phyloP scores from a whole-genome alignment of 2,329 filamentous ascomycete genomes.

The Aspergillus chevalieri region DNA sequence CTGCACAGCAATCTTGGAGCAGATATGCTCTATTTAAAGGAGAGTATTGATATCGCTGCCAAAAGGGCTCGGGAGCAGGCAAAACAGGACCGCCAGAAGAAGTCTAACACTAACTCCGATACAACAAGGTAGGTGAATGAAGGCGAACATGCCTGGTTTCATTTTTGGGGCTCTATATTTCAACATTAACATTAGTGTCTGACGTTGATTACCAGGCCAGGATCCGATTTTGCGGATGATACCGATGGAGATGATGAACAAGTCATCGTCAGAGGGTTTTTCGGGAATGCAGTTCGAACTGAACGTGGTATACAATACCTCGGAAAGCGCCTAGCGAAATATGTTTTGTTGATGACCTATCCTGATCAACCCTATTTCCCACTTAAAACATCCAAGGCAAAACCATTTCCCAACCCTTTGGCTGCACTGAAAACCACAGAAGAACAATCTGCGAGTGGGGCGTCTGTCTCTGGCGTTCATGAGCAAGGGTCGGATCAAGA shows the following conservation, averaged over 20 bases:
- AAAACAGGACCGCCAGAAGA: constrained; percentile 49
- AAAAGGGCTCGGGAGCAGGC: constrained; percentile 58
- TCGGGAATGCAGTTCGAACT: constrained; percentile 82
- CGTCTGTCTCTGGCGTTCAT: constrained; percentile 34
- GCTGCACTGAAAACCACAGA: constrained; percentile 32
- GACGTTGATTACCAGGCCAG: constrained; percentile 2
- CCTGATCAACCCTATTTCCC: constrained; percentile 88
- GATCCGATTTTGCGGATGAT: constrained; percentile 3
- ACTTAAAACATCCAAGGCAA: constrained; percentile 48
- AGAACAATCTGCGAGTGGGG: constrained; percentile 22
- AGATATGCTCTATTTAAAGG: constrained; percentile 95
- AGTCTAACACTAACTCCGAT: neutral
- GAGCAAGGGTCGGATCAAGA: constrained; percentile 40
- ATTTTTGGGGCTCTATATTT: neutral
- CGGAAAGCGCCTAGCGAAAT: constrained; percentile 87
- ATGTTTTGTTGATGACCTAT: constrained; percentile 82
- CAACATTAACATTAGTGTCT: neutral
- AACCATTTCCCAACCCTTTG: constrained; percentile 45
- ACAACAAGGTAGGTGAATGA: neutral
- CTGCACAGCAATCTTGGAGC: constrained; percentile 91
- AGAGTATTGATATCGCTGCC: constrained; percentile 84
- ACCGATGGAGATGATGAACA: constrained; percentile 57
- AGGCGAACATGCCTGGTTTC: neutral
- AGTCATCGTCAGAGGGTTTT: constrained; percentile 82
- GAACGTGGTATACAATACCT: constrained; percentile 96